phyloP scores from a whole-genome alignment of 495 filamentous ascomycete species.

The Penicillium simplicissimum region DNA sequence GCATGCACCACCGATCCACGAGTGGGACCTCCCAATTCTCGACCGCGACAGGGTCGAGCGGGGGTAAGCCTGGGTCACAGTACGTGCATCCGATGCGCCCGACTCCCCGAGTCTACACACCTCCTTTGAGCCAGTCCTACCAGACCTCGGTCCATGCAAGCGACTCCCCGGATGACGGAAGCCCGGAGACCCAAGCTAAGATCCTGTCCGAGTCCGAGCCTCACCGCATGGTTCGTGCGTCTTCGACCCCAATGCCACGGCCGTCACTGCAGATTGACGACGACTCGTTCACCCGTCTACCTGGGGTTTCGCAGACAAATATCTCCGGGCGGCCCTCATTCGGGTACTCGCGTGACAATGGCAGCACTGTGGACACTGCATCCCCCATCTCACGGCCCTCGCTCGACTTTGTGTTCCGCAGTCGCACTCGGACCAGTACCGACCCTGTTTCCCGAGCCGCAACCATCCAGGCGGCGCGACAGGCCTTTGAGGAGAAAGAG shows the following conservation, averaged over 20 bases:
- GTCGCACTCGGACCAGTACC: slow-evolving; percentile 44
- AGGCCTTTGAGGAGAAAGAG: slow-evolving; percentile 60
- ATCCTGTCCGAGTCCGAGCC: slow-evolving; percentile 25
- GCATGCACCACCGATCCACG: slow-evolving; percentile 53
- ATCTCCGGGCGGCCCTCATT: slow-evolving; percentile 54
- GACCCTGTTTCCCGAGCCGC: slow-evolving; percentile 56
- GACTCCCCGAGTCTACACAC: slow-evolving; percentile 56
- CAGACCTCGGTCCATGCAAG: slow-evolving; percentile 50
- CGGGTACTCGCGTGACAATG: slow-evolving; percentile 46
- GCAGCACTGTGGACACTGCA: slow-evolving; percentile 43
- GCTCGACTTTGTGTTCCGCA: slow-evolving; percentile 57
- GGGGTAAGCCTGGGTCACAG: slow-evolving; percentile 49
- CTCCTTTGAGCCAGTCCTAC: slow-evolving; percentile 54
- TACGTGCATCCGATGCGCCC: slow-evolving; percentile 64
- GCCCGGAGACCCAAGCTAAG: slow-evolving; percentile 29
- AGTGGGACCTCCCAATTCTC: slow-evolving; percentile 60
- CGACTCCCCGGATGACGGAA: slow-evolving; percentile 42
- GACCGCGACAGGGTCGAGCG: slow-evolving; percentile 46
- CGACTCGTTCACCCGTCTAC: slow-evolving; percentile 47
- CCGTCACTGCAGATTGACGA: slow-evolving; percentile 50
- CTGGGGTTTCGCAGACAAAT: slow-evolving; percentile 54
- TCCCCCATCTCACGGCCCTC: slow-evolving; percentile 55
- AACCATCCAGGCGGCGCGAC: slow-evolving; percentile 54
- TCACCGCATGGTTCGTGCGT: slow-evolving; percentile 32
- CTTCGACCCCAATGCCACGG: slow-evolving; percentile 38